A percentile compares a stretch with the other conserved stretches of the same genome.
These are phyloP conservation scores for Pleodorina starrii DNA, from an alignment of 139 green algal genomes.

Conservation along the genomic window DNA sequence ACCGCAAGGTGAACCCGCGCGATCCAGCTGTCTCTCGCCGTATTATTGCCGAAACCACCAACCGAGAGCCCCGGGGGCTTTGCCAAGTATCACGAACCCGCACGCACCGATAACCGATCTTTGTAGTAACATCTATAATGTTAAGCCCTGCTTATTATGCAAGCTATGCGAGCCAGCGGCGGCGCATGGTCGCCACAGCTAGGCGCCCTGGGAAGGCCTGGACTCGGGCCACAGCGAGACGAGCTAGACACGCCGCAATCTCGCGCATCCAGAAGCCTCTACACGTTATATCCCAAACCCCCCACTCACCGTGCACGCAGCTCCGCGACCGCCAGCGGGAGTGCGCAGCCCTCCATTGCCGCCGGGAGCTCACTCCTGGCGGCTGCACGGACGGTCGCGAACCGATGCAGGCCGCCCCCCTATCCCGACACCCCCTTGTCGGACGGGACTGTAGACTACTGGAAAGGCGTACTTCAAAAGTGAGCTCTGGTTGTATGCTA, in stretches of 20 bases:
- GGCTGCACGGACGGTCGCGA: background rate
- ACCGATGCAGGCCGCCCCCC: conserved; percentile 3
- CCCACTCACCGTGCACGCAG: background rate
- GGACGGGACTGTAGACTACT: no score
- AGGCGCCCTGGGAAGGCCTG: background rate
- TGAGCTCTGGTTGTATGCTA: no score
- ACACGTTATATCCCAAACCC: no score
- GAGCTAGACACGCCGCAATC: background rate
- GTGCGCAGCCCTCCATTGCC: background rate
- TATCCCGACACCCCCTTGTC: background rate
- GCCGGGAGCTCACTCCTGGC: background rate
- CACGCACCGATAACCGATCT: no score
- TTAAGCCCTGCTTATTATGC: no score
- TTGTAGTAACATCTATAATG: no score
- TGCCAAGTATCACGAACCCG: no score
- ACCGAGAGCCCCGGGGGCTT: no score
- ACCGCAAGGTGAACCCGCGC: background rate
- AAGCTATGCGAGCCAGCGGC: background rate
- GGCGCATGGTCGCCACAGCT: background rate
- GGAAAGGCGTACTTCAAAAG: no score
- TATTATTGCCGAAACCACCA: background rate
- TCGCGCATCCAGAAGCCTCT: background rate
- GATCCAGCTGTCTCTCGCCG: background rate
- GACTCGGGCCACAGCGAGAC: background rate
- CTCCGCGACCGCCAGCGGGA: background rate